These are phyloP conservation scores for Leccinum griseonigrum DNA, from an alignment of 1,284 basidiomycete species.

Conservation along the genomic window DNA sequence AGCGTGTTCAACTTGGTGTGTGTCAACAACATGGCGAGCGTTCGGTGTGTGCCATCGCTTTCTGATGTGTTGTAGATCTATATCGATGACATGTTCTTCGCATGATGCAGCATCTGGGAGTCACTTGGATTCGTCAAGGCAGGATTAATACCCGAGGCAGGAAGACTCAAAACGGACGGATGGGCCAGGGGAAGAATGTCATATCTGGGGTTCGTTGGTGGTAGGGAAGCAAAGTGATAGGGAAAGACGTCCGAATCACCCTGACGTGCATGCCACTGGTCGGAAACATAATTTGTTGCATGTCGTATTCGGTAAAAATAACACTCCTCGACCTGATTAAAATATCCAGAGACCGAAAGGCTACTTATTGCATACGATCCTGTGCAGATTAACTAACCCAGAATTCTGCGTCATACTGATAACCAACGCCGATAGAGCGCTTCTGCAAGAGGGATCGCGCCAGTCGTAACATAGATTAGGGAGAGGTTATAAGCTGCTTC, in stretches of 20 bases:
- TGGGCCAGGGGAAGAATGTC: slow-evolving; percentile 64
- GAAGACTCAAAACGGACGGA: slow-evolving; percentile 65
- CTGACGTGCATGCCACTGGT: slow-evolving; percentile 6
- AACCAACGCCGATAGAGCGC: slow-evolving; percentile 68
- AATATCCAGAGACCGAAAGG: slow-evolving; percentile 7
- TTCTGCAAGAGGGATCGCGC: slow-evolving; percentile 66
- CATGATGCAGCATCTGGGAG: slow-evolving; percentile 72
- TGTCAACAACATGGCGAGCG: slow-evolving; percentile 72
- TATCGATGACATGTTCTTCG: background rate
- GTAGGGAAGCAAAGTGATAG: background rate
- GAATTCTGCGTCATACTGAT: slow-evolving; percentile 42
- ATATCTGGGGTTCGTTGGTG: slow-evolving; percentile 9
- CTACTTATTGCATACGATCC: background rate
- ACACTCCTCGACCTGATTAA: background rate
- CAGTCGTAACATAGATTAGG: slow-evolving; percentile 76
- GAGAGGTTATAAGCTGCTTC: slow-evolving; percentile 90
- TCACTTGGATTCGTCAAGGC: slow-evolving; percentile 77
- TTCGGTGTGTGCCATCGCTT: slow-evolving; percentile 45
- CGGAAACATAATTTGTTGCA: slow-evolving; percentile 10
- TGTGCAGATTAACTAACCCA: background rate
- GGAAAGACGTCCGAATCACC: background rate
- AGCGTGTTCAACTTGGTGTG: slow-evolving; percentile 96
- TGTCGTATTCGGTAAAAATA: slow-evolving; percentile 3
- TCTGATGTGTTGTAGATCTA: background rate
- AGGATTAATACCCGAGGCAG: slow-evolving; percentile 84